Base-by-base conservation (phyloP, 495 filamentous ascomycete genomes). In the Rostrohypoxylon terebratum region DNA sequence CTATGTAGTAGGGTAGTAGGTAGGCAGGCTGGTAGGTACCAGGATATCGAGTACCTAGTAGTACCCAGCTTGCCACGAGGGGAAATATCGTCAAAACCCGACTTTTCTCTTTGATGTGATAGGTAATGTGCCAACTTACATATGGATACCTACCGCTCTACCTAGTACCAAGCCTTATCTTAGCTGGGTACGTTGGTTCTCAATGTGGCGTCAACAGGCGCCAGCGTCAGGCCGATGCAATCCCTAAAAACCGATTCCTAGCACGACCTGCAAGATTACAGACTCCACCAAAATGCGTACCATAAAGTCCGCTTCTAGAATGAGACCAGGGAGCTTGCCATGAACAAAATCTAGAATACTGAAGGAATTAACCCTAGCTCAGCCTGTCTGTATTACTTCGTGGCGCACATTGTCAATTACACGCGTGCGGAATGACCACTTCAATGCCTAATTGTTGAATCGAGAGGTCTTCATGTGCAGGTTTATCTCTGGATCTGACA, bases 301-400 rank as follows among this genome's bases (percentile, higher is more conserved):
- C 20, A 34, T 47, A 67, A 36, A 23, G 38, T 59, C 58, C 58
- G 63, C 44, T 72, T 72, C 59, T 38, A 67, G 58, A 72, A 67
- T 48, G 50, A 10, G 55, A 25, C 57, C 16, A 47, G 34, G 23
- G 40, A 38, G 50, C 36, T 20, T 40, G 23, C 23, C n/a, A 36
- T 36, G 28, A 31, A 36, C n/a, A 14, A 55, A 36, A 28, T 36
- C 51, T 55, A 55, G 51, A 36, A 36, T 55, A 18, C 51, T n/a
- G 31, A 55, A 55, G 51, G 51, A 55, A 55, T 55, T 34, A 11
- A 36, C n/a, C 51, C 51, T 55, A 34, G 31, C 48, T 11, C 7
- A 31, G 20, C 21, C 10, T 9, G 16, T 48, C 16, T 48, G 44
- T n/a, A n/a, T n/a, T n/a, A n/a, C n/a, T n/a, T n/a, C n/a, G n/a